Conservation (phyloP, 1,284 basidiomycete genomes). For the Cryptococcus depauperatus region DNA sequence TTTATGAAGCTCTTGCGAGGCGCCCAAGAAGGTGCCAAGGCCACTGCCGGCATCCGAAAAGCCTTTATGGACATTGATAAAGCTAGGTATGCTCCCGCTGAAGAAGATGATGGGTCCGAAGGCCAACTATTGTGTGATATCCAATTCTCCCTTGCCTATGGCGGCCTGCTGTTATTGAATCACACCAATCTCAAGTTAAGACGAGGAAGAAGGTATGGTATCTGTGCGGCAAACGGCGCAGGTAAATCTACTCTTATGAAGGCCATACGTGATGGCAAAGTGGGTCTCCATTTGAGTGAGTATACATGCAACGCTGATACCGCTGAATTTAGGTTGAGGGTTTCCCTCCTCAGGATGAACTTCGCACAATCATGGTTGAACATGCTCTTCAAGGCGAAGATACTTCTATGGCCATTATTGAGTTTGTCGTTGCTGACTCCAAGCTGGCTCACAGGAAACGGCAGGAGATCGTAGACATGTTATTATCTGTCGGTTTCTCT, state of each 20-base stretch:
- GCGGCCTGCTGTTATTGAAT: slow-evolving; percentile 87
- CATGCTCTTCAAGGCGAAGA: slow-evolving; percentile 92
- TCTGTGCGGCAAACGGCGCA: slow-evolving; percentile 89
- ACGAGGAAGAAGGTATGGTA: slow-evolving; percentile 87
- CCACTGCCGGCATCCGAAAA: slow-evolving; percentile 58
- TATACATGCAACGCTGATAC: neutral
- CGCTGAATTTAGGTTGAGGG: slow-evolving; percentile 81
- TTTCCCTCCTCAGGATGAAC: slow-evolving; percentile 79
- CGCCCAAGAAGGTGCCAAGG: slow-evolving; percentile 43
- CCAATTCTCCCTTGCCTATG: slow-evolving; percentile 93
- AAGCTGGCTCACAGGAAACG: slow-evolving; percentile 54
- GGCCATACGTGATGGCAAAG: slow-evolving; percentile 88
- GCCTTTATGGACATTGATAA: slow-evolving; percentile 73
- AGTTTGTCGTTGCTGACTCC: slow-evolving; percentile 67
- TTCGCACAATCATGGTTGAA: slow-evolving; percentile 91
- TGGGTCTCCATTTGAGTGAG: too few relatives aligned
- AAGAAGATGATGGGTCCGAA: slow-evolving; percentile 65
- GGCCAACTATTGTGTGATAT: slow-evolving; percentile 74
- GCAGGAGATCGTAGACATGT: slow-evolving; percentile 65
- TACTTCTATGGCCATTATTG: slow-evolving; percentile 66
- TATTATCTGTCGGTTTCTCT: slow-evolving; percentile 84
- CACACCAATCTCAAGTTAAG: slow-evolving; percentile 87
- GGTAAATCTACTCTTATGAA: slow-evolving; percentile 97
- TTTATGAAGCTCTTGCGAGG: slow-evolving; percentile 54
- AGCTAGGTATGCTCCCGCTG: slow-evolving; percentile 48